Conservation (phyloP, 257 asterid genomes). For the Salvia miltiorrhiza region DNA sequence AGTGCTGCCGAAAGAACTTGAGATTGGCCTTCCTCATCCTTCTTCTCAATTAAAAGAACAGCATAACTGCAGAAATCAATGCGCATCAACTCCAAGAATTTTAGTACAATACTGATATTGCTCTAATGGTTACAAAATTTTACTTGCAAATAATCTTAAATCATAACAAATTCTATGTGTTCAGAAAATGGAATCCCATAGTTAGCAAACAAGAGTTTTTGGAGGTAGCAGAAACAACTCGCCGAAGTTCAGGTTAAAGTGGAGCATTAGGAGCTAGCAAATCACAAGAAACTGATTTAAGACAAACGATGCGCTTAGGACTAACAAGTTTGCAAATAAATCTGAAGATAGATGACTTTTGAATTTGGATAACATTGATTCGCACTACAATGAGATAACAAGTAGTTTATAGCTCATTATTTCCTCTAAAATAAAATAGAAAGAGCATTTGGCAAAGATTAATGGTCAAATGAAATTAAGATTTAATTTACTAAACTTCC, state of each 20-base stretch:
- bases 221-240: not conserved
- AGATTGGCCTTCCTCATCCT: constrained; percentile 90
- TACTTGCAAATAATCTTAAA: constrained; percentile 1
- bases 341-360: not conserved
- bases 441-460: constrained; percentile 11
- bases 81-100: constrained; percentile 6
- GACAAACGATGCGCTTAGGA: not conserved
- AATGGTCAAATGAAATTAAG: not conserved
- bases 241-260: too few relatives aligned
- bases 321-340: not conserved
- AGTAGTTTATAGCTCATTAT: not conserved
- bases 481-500: not conserved
- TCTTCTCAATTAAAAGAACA: constrained; percentile 84
- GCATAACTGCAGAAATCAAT: constrained; percentile 66
- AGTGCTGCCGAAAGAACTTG: constrained; percentile 98
- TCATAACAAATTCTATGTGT: constrained; percentile 10
- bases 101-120: not conserved
- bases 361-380: constrained; percentile 10
- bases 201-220: not conserved
- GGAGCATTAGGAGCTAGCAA: too few relatives aligned
- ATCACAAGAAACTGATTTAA: too few relatives aligned
- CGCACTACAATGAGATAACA: not conserved
- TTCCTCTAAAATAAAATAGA: not conserved
- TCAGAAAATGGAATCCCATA: not conserved
- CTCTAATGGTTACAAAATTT: not conserved